These are phyloP conservation scores for Alternaria viburni DNA, from an alignment of 2,329 filamentous ascomycete species.

Conservation along the genomic window DNA sequence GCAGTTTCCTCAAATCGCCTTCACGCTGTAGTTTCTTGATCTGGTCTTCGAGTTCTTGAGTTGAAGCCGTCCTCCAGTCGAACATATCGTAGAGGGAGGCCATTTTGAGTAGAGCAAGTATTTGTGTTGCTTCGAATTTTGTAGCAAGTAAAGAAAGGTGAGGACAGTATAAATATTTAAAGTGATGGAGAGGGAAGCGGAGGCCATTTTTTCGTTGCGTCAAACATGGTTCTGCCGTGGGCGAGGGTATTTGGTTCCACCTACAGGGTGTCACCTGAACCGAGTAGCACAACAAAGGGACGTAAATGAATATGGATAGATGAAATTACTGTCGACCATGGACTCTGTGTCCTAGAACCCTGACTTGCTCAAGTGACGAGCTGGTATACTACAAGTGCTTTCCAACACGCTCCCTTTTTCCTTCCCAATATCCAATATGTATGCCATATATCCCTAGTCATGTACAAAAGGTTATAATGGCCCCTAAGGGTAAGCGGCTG, in stretches of 20 bases:
- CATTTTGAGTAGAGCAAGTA: neutral
- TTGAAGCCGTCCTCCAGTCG: neutral
- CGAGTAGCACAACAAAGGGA: neutral
- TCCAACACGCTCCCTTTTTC: neutral
- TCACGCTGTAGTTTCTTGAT: neutral
- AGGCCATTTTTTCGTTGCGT: neutral
- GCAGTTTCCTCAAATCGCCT: neutral
- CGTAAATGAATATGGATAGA: neutral
- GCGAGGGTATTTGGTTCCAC: neutral
- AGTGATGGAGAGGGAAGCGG: neutral
- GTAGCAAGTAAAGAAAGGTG: neutral
- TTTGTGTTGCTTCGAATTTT: neutral
- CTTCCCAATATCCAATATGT: neutral
- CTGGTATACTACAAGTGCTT: conserved; percentile 7
- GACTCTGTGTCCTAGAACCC: neutral
- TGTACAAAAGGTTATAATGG: neutral
- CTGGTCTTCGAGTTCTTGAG: neutral
- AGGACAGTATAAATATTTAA: neutral
- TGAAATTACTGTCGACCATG: neutral
- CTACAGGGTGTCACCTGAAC: neutral
- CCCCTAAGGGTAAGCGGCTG: neutral
- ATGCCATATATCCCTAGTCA: neutral
- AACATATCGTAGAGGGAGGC: neutral
- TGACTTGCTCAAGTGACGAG: neutral
- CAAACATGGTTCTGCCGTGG: neutral